Percentiles rank a stretch among this genome's conserved stretches.
phyloP scores from a whole-genome alignment of 2,329 filamentous ascomycete species.

The Fusarium robinianum region DNA sequence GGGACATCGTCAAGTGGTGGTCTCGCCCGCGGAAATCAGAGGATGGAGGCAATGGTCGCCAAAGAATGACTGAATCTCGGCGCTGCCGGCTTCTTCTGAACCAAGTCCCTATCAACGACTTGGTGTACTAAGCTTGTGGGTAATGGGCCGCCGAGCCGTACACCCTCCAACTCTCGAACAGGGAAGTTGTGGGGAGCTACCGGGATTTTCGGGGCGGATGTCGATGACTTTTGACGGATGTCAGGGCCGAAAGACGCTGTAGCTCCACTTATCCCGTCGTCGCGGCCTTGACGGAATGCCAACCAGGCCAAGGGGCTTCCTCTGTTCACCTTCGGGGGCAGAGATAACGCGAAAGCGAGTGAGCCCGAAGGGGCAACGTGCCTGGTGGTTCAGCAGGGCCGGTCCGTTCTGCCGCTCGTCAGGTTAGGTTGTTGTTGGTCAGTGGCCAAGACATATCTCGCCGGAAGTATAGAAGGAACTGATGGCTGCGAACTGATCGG shows the following conservation, averaged over 20 bases:
- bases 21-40: no score
- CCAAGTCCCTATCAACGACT: not conserved
- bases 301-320: slow-evolving; percentile 5
- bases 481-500: slow-evolving; percentile 18
- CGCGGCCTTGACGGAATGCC: slow-evolving; percentile 14
- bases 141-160: slow-evolving; percentile 32
- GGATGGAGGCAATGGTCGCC: no score
- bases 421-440: slow-evolving; percentile 15
- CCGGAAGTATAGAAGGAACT: slow-evolving; percentile 25
- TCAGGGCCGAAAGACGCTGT: slow-evolving; percentile 33
- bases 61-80: no score
- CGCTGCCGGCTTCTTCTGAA: no score
- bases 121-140: slow-evolving; percentile 7
- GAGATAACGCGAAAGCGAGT: slow-evolving; percentile 19
- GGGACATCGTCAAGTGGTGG: no score
- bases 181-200: slow-evolving; percentile 31
- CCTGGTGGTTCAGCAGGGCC: slow-evolving; percentile 26
- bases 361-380: slow-evolving; percentile 15
- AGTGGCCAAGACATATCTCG: slow-evolving; percentile 10
- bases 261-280: slow-evolving; percentile 30
- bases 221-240: slow-evolving; percentile 31
- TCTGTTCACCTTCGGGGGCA: slow-evolving; percentile 18
- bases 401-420: slow-evolving; percentile 33
- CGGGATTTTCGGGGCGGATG: slow-evolving; percentile 38
- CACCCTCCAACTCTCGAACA: slow-evolving; percentile 23